Conservation (phyloP, 768 basidiomycete genomes). For the Leucocoprinus leucothites region DNA sequence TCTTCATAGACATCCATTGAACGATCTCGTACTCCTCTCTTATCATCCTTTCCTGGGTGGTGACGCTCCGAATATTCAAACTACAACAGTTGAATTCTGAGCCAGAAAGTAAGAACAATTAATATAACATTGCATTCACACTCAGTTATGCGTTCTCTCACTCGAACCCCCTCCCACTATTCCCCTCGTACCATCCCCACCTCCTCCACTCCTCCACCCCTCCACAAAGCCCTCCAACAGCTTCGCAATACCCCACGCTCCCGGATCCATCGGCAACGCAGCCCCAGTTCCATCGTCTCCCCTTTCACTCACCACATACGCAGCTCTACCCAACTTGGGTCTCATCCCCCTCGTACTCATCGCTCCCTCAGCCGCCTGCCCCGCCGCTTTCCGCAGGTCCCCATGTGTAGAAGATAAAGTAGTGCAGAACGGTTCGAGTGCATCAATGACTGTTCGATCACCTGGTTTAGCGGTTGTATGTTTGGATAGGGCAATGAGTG, state of each 20-base stretch:
- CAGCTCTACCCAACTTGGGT: constrained; percentile 46
- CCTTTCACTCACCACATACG: constrained; percentile 26
- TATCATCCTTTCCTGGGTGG: too few relatives aligned
- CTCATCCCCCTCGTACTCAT: constrained; percentile 45
- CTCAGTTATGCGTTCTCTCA: too few relatives aligned
- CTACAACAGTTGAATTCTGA: too few relatives aligned
- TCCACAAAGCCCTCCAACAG: constrained; percentile 36
- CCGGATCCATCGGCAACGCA: constrained; percentile 41
- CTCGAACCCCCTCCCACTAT: too few relatives aligned
- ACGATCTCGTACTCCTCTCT: too few relatives aligned
- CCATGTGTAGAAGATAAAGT: constrained; percentile 21
- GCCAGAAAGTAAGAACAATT: too few relatives aligned
- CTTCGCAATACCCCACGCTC: constrained; percentile 49
- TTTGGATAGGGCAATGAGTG: constrained; percentile 27
- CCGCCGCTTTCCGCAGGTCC: constrained; percentile 28
- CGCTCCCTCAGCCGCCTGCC: constrained; percentile 39
- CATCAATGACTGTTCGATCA: constrained; percentile 57
- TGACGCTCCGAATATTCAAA: too few relatives aligned
- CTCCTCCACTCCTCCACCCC: neutral
- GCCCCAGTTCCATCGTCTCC: neutral
- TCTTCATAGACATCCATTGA: too few relatives aligned
- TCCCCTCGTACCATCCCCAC: neutral
- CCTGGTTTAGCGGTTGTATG: constrained; percentile 52
- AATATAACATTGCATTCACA: too few relatives aligned
- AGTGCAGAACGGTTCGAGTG: constrained; percentile 43